Conservation (phyloP, 2,329 filamentous ascomycete genomes). For the Talaromyces sp. region DNA sequence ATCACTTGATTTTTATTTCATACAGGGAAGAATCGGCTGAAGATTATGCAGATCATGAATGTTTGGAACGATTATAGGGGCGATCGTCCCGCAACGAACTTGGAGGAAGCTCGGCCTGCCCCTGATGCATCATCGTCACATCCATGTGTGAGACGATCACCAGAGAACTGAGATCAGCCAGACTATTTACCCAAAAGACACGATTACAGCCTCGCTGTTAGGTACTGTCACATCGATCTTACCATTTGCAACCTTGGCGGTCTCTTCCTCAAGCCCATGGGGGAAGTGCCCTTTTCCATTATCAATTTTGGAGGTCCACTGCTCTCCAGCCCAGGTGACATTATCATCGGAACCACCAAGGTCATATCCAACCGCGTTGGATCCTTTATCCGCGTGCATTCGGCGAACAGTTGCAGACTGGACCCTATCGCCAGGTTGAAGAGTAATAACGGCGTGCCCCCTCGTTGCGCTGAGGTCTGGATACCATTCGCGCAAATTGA, state of each 20-base stretch:
- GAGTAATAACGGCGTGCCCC: neutral
- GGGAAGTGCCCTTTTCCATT: constrained; percentile 13
- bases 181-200: neutral
- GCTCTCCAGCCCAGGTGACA: constrained; percentile 31
- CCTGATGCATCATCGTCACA: no score
- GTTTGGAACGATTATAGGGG: no score
- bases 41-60: no score
- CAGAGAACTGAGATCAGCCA: no score
- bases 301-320: constrained; percentile 23
- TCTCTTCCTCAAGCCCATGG: neutral
- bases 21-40: no score
- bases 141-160: no score
- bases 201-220: neutral
- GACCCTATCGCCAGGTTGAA: constrained; percentile 2
- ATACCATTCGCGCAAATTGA: constrained; percentile 10
- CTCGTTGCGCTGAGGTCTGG: neutral
- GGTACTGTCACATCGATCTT: neutral
- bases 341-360: constrained; percentile 29
- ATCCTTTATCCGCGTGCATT: constrained; percentile 19
- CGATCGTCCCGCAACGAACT: no score
- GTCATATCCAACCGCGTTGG: constrained; percentile 23
- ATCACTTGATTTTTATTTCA: neutral
- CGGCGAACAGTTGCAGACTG: constrained; percentile 11
- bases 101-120: no score
- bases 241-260: neutral